These are phyloP conservation scores for Cytospora schulzeri DNA, from an alignment of 2,329 filamentous ascomycete genomes.

Conservation along the genomic window DNA sequence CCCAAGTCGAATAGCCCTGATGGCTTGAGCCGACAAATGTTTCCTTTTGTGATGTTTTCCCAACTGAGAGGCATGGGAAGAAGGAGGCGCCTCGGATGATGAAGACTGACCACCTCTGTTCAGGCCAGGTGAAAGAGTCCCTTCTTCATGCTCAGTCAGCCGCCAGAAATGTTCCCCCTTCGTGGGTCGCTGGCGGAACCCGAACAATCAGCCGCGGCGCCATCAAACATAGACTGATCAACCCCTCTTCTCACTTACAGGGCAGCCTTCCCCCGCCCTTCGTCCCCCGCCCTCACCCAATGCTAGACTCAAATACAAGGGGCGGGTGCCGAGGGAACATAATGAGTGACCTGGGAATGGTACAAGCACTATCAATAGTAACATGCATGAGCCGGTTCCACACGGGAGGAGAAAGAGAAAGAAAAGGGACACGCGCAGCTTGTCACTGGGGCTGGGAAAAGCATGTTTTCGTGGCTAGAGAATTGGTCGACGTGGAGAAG, in stretches of 20 bases:
- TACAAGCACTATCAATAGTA: conserved; percentile 6
- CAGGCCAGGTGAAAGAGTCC: not conserved
- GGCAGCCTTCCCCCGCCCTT: too few relatives aligned
- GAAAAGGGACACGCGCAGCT: not conserved
- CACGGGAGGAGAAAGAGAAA: too few relatives aligned
- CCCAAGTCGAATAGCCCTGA: too few relatives aligned
- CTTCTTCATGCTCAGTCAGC: too few relatives aligned
- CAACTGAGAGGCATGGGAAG: not conserved
- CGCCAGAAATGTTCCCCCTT: too few relatives aligned
- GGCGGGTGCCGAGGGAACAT: not conserved
- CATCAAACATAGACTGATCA: not conserved
- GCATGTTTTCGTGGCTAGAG: not conserved
- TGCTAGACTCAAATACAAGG: not conserved
- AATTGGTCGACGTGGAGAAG: not conserved
- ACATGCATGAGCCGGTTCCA: not conserved
- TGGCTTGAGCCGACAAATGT: not conserved
- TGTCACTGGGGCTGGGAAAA: not conserved
- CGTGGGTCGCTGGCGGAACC: not conserved
- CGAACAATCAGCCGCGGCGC: not conserved
- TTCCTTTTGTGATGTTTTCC: not conserved
- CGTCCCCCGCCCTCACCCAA: not conserved
- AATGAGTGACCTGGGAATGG: conserved; percentile 1
- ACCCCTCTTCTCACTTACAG: not conserved
- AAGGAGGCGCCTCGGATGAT: not conserved
- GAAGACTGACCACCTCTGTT: not conserved